Evolutionary conservation across 2,329 filamentous ascomycete species (phyloP).

Genomic region (Dactylellina drechsleri): DNA sequence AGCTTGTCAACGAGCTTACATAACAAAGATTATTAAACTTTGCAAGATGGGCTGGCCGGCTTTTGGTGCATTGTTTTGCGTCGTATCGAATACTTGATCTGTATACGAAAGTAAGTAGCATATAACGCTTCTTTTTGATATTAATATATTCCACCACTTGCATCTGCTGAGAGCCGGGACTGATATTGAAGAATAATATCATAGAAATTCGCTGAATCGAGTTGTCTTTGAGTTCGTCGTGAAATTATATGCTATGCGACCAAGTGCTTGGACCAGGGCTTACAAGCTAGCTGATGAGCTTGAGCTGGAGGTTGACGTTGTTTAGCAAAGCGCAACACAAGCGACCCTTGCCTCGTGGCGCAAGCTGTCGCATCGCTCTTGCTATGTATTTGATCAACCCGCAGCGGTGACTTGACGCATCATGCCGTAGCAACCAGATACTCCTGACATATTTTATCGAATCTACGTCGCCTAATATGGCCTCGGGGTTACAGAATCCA

Average conservation of each 20-base stretch:
- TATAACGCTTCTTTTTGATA: too few species aligned
- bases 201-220: too few species aligned
- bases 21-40: too few species aligned
- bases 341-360: slow-evolving; percentile 14
- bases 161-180: too few species aligned
- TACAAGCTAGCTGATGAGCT: neutral
- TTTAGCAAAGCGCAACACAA: slow-evolving; percentile 35
- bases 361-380: slow-evolving; percentile 48
- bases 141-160: too few species aligned
- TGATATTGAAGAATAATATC: too few species aligned
- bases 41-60: too few species aligned
- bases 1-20: too few species aligned
- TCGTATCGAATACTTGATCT: too few species aligned
- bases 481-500: slow-evolving; percentile 61
- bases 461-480: slow-evolving; percentile 54
- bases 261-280: neutral
- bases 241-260: neutral
- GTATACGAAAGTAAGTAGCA: too few species aligned
- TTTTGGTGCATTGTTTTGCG: too few species aligned
- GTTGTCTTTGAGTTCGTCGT: too few species aligned
- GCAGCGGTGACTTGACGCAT: slow-evolving; percentile 27
- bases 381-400: neutral
- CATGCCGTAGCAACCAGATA: slow-evolving; percentile 48
- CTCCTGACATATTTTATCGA: slow-evolving; percentile 30
- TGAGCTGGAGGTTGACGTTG: slow-evolving; percentile 18